Conservation (phyloP, 2,329 filamentous ascomycete genomes). For the Monosporascus sp. region DNA sequence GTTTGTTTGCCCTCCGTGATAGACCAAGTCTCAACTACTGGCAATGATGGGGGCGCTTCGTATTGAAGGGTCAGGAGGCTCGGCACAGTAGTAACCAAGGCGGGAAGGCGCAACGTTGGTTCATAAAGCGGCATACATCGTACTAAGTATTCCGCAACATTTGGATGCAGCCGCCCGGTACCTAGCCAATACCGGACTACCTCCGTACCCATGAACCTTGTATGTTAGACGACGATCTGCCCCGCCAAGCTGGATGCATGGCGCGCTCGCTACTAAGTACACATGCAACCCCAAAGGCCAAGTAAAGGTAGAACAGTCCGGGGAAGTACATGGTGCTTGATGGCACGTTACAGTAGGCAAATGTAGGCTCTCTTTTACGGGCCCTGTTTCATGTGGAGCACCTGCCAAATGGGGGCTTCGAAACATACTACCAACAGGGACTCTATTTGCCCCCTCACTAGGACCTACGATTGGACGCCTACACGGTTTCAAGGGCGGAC, state of each 20-base stretch:
- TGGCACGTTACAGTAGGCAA: slow-evolving; percentile 16
- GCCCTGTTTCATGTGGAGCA: neutral
- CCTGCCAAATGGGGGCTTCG: neutral
- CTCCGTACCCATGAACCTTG: too few relatives aligned
- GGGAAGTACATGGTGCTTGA: slow-evolving; percentile 1
- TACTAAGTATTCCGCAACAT: too few relatives aligned
- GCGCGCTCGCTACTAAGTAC: neutral
- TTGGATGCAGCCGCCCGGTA: too few relatives aligned
- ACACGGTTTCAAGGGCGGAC: slow-evolving; percentile 13
- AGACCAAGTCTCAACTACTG: too few relatives aligned
- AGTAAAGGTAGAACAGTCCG: neutral
- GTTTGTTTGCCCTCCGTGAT: too few relatives aligned
- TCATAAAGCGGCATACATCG: too few relatives aligned
- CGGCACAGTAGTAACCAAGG: too few relatives aligned
- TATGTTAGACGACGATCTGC: neutral
- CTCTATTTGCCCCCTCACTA: neutral
- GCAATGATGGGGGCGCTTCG: too few relatives aligned
- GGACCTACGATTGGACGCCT: slow-evolving; percentile 15
- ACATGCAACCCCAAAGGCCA: too few relatives aligned
- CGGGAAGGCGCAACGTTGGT: too few relatives aligned
- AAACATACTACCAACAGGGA: neutral
- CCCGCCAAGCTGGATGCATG: neutral
- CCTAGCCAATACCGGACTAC: too few relatives aligned
- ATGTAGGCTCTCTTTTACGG: neutral
- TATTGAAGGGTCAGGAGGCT: too few relatives aligned